Conservation (phyloP, 1,284 basidiomycete genomes). For the Pascua sp. region DNA sequence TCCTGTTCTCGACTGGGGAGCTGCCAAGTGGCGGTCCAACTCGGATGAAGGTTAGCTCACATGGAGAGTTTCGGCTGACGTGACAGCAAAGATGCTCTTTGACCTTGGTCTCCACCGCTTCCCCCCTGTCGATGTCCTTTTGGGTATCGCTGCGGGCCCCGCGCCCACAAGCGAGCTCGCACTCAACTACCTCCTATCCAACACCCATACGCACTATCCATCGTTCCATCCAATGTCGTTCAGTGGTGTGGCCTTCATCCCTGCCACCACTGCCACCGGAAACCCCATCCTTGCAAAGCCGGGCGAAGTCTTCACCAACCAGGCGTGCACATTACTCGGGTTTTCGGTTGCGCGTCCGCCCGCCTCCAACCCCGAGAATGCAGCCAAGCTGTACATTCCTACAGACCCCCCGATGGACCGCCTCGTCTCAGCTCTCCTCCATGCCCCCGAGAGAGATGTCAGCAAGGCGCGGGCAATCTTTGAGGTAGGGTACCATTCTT, state of each 20-base stretch:
- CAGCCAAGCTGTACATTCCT: constrained; percentile 70
- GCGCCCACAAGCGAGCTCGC: constrained; percentile 52
- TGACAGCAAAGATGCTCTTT: constrained; percentile 74
- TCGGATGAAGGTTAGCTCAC: constrained; percentile 72
- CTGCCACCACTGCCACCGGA: constrained; percentile 59
- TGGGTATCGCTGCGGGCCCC: constrained; percentile 62
- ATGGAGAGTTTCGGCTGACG: constrained; percentile 8
- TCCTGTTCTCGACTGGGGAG: constrained; percentile 84
- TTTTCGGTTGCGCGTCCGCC: constrained; percentile 60
- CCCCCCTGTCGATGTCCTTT: constrained; percentile 66
- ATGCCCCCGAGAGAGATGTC: constrained; percentile 61
- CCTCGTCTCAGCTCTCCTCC: constrained; percentile 64
- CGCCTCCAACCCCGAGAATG: constrained; percentile 59
- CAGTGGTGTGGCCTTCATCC: constrained; percentile 72
- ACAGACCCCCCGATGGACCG: constrained; percentile 67
- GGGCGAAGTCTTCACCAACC: constrained; percentile 68
- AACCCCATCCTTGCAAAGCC: constrained; percentile 62
- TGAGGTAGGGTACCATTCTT: constrained; percentile 42
- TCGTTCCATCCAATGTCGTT: constrained; percentile 59
- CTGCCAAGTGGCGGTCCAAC: constrained; percentile 69
- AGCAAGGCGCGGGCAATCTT: constrained; percentile 67
- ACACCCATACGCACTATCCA: constrained; percentile 61
- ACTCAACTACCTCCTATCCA: constrained; percentile 73
- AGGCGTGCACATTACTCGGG: constrained; percentile 69
- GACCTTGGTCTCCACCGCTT: constrained; percentile 69